Percentiles rank a stretch among this genome's conserved stretches.
phyloP scores from a whole-genome alignment of 1,284 basidiomycete genomes.

The Tetrapyrgos nigripes region DNA sequence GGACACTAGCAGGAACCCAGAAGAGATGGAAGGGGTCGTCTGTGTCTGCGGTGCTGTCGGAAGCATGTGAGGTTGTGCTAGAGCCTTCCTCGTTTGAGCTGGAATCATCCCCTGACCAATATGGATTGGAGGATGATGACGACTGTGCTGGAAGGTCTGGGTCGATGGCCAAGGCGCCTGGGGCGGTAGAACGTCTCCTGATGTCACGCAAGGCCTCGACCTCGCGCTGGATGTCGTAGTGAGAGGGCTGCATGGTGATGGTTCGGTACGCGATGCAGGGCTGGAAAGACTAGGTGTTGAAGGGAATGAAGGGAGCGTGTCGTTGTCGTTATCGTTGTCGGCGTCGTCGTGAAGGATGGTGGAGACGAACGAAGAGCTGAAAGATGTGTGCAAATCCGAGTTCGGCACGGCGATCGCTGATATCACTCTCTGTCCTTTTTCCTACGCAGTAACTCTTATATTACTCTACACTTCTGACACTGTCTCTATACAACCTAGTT shows the following conservation, averaged over 20 bases:
- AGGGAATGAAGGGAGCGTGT: neutral
- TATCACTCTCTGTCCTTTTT: neutral
- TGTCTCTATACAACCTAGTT: neutral
- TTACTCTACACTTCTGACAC: too few relatives aligned
- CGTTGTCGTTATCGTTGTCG: slow-evolving; percentile 4
- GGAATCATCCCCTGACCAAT: slow-evolving; percentile 57
- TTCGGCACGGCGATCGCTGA: neutral
- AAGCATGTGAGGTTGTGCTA: slow-evolving; percentile 34
- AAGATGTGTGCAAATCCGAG: neutral
- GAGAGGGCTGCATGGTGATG: slow-evolving; percentile 72
- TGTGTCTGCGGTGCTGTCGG: slow-evolving; percentile 26
- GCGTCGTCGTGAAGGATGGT: slow-evolving; percentile 1
- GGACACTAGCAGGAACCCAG: slow-evolving; percentile 96
- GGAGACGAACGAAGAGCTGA: slow-evolving; percentile 7
- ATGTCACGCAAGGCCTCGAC: slow-evolving; percentile 86
- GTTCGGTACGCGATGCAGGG: neutral
- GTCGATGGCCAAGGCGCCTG: slow-evolving; percentile 82
- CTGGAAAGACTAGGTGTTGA: neutral
- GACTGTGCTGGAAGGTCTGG: slow-evolving; percentile 82
- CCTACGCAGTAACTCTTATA: too few relatives aligned
- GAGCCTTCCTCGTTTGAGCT: slow-evolving; percentile 47
- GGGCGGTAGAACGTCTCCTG: slow-evolving; percentile 79
- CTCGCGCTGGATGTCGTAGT: slow-evolving; percentile 87
- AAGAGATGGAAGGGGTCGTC: slow-evolving; percentile 89
- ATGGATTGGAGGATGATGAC: slow-evolving; percentile 59